Conservation (phyloP, 805 yeast genomes). For the Candida chauliodis region DNA sequence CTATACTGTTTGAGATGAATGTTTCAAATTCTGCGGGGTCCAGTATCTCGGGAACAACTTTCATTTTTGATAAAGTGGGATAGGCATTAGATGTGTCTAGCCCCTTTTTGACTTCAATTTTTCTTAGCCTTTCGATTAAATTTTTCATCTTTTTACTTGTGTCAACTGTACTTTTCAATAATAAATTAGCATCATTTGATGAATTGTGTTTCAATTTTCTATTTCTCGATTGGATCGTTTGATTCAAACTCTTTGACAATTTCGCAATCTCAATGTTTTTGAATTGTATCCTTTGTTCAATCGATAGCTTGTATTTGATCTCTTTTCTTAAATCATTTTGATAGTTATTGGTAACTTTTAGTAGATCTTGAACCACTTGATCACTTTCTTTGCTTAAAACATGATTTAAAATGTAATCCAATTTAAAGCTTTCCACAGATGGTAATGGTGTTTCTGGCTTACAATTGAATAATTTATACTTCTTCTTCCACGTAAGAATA, state of each 20-base stretch:
- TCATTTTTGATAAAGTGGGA: constrained; percentile 13
- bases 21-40: constrained; percentile 27
- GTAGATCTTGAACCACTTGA: constrained; percentile 25
- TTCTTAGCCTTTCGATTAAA: constrained; percentile 11
- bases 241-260: constrained; percentile 19
- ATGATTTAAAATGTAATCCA: constrained; percentile 25
- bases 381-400: constrained; percentile 25
- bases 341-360: constrained; percentile 27
- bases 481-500: not conserved
- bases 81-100: constrained; percentile 9
- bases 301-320: constrained; percentile 27
- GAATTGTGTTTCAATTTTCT: constrained; percentile 11
- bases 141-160: constrained; percentile 14
- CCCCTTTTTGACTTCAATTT: constrained; percentile 11
- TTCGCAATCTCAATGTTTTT: constrained; percentile 36
- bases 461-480: not conserved
- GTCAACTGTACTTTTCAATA: constrained; percentile 12
- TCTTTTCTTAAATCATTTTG: constrained; percentile 35
- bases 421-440: constrained; percentile 26
- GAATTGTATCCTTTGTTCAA: constrained; percentile 39
- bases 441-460: constrained; percentile 17
- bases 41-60: constrained; percentile 8
- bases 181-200: constrained; percentile 6
- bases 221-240: constrained; percentile 11
- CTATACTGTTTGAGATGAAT: constrained; percentile 30